These are phyloP conservation scores for Sordariomycetes sp. DNA, from an alignment of 2,329 filamentous ascomycete species.

Conservation along the genomic window DNA sequence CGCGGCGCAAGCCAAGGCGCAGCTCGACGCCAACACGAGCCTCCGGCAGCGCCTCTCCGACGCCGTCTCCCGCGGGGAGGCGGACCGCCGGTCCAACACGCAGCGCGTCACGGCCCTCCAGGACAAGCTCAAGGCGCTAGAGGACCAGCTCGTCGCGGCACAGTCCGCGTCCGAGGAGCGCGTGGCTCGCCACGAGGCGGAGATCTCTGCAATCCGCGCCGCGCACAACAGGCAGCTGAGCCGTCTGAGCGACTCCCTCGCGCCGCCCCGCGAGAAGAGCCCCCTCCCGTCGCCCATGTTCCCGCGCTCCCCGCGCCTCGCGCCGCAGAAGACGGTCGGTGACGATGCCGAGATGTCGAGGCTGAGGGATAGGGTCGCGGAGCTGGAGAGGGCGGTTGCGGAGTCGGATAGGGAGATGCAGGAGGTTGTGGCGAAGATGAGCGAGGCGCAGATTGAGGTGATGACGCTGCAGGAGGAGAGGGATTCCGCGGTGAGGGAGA, in stretches of 20 bases:
- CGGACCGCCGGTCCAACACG: conserved; percentile 68
- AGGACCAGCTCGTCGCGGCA: conserved; percentile 71
- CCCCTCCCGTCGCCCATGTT: conserved; percentile 20
- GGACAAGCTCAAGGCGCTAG: conserved; percentile 62
- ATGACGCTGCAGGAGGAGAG: conserved; percentile 63
- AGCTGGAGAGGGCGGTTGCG: conserved; percentile 63
- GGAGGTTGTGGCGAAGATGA: conserved; percentile 69
- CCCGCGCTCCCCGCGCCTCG: conserved; percentile 23
- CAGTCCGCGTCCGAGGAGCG: conserved; percentile 81
- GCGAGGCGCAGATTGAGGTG: conserved; percentile 69
- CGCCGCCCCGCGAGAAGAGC: conserved; percentile 13
- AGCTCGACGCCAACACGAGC: conserved; percentile 64
- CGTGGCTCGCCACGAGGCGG: conserved; percentile 73
- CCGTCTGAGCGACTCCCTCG: conserved; percentile 45
- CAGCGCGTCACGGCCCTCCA: conserved; percentile 77
- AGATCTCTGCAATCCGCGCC: conserved; percentile 63
- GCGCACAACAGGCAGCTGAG: conserved; percentile 65
- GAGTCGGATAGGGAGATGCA: conserved; percentile 62
- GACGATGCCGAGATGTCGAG: conserved; percentile 62
- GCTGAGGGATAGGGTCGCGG: conserved; percentile 65
- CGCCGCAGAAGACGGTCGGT: conserved; percentile 52
- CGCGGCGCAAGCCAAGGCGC: conserved; percentile 63
- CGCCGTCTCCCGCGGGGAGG: conserved; percentile 72
- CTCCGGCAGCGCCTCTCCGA: conserved; percentile 65
- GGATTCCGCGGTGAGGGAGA: conserved; percentile 62